phyloP scores from a whole-genome alignment of 106 monocot genomes.

The Apostasia ramifera region DNA sequence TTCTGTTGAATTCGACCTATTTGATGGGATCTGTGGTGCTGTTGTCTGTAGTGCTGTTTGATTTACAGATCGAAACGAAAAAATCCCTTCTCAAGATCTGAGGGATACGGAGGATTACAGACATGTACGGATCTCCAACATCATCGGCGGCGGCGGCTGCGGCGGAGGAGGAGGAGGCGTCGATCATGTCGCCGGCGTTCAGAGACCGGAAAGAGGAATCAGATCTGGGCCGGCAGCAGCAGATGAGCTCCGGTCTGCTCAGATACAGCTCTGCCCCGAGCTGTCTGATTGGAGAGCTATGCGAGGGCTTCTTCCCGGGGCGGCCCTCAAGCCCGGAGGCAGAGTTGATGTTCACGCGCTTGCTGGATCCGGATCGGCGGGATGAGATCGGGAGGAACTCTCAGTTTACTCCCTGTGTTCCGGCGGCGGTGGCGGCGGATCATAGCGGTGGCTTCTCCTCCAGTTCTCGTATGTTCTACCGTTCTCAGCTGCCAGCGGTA shows the following conservation, averaged over 20 bases:
- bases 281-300: slow-evolving; percentile 56
- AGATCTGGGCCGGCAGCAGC: slow-evolving; percentile 37
- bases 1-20: neutral
- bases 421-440: neutral
- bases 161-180: neutral
- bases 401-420: neutral
- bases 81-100: too few species aligned
- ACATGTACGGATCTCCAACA: slow-evolving; percentile 65
- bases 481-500: slow-evolving; percentile 17
- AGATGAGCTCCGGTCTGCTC: slow-evolving; percentile 59
- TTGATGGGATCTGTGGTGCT: neutral
- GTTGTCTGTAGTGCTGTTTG: neutral
- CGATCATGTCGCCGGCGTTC: slow-evolving; percentile 11
- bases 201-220: slow-evolving; percentile 35
- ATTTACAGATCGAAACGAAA: neutral
- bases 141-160: slow-evolving; percentile 24
- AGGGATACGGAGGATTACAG: neutral
- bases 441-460: slow-evolving; percentile 15
- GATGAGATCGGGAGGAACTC: slow-evolving; percentile 10
- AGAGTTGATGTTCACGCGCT: slow-evolving; percentile 68
- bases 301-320: slow-evolving; percentile 57
- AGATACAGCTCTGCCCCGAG: slow-evolving; percentile 89
- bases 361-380: slow-evolving; percentile 47
- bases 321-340: slow-evolving; percentile 51
- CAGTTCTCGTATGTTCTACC: slow-evolving; percentile 52